Conservation (phyloP, 2,329 filamentous ascomycete species). For the Xylariomycetidae sp. region DNA sequence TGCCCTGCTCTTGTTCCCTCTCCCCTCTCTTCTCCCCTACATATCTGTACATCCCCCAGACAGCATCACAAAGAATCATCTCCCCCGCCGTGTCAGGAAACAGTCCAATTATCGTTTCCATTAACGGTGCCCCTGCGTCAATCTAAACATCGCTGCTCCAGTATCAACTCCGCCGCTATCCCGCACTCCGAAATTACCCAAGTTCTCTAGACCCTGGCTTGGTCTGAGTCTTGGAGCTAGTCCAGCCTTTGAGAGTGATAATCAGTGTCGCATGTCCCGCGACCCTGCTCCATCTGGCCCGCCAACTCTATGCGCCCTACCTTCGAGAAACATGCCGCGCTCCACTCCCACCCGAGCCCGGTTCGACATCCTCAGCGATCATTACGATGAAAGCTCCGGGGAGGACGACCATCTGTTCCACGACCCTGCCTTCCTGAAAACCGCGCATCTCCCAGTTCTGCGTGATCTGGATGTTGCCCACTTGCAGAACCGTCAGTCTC, state of each 20-base stretch:
- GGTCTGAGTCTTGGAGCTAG: slow-evolving; percentile 6
- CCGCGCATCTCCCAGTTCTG: too few species aligned
- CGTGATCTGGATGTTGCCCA: slow-evolving; percentile 23
- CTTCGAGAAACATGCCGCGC: slow-evolving; percentile 19
- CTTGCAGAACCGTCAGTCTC: slow-evolving; percentile 23
- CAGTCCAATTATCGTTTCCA: slow-evolving; percentile 1
- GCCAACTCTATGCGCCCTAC: too few species aligned
- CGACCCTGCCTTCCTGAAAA: too few species aligned
- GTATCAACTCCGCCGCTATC: slow-evolving; percentile 11
- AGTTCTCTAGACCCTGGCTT: slow-evolving; percentile 7
- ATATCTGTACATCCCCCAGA: too few species aligned
- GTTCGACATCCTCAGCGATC: slow-evolving; percentile 23
- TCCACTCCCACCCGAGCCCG: slow-evolving; percentile 11
- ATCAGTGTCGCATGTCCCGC: too few species aligned
- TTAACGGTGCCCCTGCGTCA: slow-evolving; percentile 10
- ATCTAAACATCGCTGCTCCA: slow-evolving; percentile 7
- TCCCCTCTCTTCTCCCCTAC: too few species aligned
- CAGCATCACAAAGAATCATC: too few species aligned
- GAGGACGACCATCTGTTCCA: slow-evolving; percentile 15
- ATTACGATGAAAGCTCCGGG: slow-evolving; percentile 12
- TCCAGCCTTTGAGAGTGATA: too few species aligned
- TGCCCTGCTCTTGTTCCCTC: too few species aligned
- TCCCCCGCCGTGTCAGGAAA: too few species aligned
- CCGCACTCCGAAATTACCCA: slow-evolving; percentile 10
- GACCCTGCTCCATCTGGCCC: too few species aligned